Evolutionary conservation across 306 rosid species (phyloP), one percentile per base, ranked within the genome.

Genomic region (Cucumis melo): DNA sequence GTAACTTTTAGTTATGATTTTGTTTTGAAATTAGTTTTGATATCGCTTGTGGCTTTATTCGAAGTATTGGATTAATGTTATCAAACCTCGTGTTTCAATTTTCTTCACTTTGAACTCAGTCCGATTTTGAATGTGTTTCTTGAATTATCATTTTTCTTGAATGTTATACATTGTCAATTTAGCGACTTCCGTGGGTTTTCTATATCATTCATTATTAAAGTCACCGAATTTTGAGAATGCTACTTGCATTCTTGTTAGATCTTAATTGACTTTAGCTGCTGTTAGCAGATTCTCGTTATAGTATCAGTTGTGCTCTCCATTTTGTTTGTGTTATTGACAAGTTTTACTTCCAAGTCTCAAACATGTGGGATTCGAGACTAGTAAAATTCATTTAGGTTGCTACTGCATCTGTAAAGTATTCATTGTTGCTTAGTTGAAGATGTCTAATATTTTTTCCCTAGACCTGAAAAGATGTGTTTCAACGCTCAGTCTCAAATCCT

Each of bases 141-240:
- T 73, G 76, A 71, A 48, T 27, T 27, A 27, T 48, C 24, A 24
- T 10, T 4, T 24, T 8, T 48, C 59, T 46, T 23, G 17, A 17
- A 73, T 73, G 62, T 10, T 17, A 73, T 73, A 73, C 77, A 73
- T 73, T 53, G 77, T 29, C 51, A 51, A 73, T 73, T 51, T 51
- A 15, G 11, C 7, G 9, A 51, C 1, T 53, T 51, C 9, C 0
- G 2, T 51, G 8, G 44, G 61, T 2, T 24, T 5, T 50, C 0
- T 10, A 0, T 72, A 23, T 44, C 20, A 16, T 48, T 44, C 20
- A 16, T 46, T 70, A 5, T 9, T 71, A 3, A 8, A 44, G 7
- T 46, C 36, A 7, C 12, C 12, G 15, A 13, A 21, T 21, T 7
- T 44, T 24, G 10, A 46, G 11, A 64, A 24, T 44, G 20, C 21